Evolutionary conservation across 2,329 filamentous ascomycete species (phyloP), one percentile per base, ranked within the genome.

Genomic region (Pseudocercospora musae): DNA sequence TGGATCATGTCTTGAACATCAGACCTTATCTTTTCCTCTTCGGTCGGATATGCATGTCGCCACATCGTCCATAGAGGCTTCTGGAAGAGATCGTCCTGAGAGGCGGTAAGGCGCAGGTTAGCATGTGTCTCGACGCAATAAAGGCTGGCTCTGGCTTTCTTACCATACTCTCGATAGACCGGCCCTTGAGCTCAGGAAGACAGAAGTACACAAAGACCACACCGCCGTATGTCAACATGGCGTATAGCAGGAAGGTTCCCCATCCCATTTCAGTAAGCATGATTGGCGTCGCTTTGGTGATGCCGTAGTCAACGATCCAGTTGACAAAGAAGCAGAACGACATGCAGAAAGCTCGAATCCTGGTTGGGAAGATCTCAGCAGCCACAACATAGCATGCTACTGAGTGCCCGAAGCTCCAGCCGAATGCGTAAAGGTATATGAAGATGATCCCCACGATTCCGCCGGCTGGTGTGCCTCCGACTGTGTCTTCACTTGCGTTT

Each of bases 291-390:
- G 65, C 65, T 44, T 62, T 59, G 4, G 63, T 67, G 57, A 66
- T 63, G 10, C 63, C 65, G 25, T 68, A 68, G 61, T 68, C 62
- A 23, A 68, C 66, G 31, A 68, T 68, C 66, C 66, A 68, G 53
- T 68, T 68, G 48, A 62, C 55, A 57, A 68, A 68, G 61, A 68
- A 68, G 44, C 66, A 68, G 48, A 67, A 66, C 5, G 61, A 52
- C 63, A 67, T 67, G 59, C 65, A 67, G 61, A 67, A 63, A 11
- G 63, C 63, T 21, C 65, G 53, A 7, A 67, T 67, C 15, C 65
- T 31, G 9, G 65, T 62, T n/a, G 65, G 65, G 31, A 67, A 67
- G 15, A 67, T 67, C 44, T 67, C 65, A 2, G 65, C 65, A 4
- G 65, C 65, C n/a, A 65, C 60, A 21, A 67, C 60, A 52, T 67